Conservation (phyloP, 1,284 basidiomycete genomes). For the Mycosarcoma maydis region DNA sequence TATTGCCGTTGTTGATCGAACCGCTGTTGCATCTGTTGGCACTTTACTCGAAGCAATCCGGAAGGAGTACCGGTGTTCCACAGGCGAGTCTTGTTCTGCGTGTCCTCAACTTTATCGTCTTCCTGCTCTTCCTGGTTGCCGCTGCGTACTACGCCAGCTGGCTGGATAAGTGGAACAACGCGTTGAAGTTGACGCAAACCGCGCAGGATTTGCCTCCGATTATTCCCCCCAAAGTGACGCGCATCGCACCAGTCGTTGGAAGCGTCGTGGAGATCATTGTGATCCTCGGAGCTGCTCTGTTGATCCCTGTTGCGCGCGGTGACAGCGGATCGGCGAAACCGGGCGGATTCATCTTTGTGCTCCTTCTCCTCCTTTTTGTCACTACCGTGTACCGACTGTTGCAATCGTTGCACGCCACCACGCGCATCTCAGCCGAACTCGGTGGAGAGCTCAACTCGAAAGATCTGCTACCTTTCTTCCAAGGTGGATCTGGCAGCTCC, state of each 20-base stretch:
- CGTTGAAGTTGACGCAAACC: constrained; percentile 33
- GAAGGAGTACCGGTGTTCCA: constrained; percentile 35
- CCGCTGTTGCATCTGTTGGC: constrained; percentile 43
- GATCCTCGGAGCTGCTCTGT: constrained; percentile 42
- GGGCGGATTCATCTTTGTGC: constrained; percentile 45
- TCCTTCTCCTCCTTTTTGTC: constrained; percentile 47
- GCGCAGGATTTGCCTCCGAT: constrained; percentile 35
- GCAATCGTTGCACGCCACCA: constrained; percentile 45
- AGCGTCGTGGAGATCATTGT: constrained; percentile 38
- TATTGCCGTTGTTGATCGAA: constrained; percentile 47
- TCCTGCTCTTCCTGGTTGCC: constrained; percentile 45
- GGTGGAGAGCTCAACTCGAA: constrained; percentile 22
- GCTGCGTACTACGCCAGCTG: constrained; percentile 41
- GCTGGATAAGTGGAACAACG: constrained; percentile 41
- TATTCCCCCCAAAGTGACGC: constrained; percentile 29
- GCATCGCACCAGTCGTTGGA: constrained; percentile 42
- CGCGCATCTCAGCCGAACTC: constrained; percentile 27
- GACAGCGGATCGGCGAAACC: constrained; percentile 34
- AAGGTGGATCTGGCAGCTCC: constrained; percentile 18
- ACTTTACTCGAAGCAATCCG: constrained; percentile 40
- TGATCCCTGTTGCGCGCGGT: constrained; percentile 50
- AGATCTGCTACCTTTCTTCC: constrained; percentile 46
- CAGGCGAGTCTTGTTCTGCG: constrained; percentile 32
- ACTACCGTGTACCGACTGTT: constrained; percentile 40
- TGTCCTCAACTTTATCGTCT: constrained; percentile 50